Percentiles rank a stretch among this genome's conserved stretches.
Conservation (phyloP, 1,139 yeast species). For the Hyphopichia khmerensis region DNA sequence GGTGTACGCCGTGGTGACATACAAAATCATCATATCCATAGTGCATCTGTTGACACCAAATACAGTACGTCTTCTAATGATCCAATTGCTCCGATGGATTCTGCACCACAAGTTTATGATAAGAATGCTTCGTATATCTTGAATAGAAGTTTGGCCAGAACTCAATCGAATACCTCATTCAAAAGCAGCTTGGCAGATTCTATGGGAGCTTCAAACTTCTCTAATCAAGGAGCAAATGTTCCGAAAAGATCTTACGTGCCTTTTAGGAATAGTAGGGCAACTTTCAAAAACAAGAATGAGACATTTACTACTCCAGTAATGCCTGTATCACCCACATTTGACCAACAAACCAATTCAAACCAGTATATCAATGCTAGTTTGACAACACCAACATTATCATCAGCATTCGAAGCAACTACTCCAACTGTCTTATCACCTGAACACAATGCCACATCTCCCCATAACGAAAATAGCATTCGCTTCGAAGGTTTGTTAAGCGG, state of each 20-base stretch:
- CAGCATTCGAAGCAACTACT: constrained; percentile 6
- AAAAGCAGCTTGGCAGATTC: constrained; percentile 71
- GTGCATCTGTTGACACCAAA: constrained; percentile 52
- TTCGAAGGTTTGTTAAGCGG: constrained; percentile 31
- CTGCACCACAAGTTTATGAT: constrained; percentile 78
- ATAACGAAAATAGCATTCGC: constrained; percentile 1
- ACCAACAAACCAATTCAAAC: constrained; percentile 9
- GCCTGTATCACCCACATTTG: constrained; percentile 23
- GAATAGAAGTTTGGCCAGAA: constrained; percentile 71
- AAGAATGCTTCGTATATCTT: constrained; percentile 75
- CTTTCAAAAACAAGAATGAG: constrained; percentile 16
- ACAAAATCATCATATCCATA: constrained; percentile 35
- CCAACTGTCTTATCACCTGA: constrained; percentile 2
- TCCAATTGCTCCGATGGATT: constrained; percentile 53
- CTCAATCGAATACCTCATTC: constrained; percentile 75
- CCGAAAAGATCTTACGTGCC: constrained; percentile 44
- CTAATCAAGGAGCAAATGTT: constrained; percentile 15
- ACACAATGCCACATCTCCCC: background rate
- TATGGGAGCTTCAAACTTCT: constrained; percentile 31
- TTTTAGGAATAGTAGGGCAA: constrained; percentile 35
- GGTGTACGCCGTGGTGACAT: constrained; percentile 7
- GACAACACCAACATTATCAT: constrained; percentile 2
- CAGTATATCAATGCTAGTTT: constrained; percentile 5
- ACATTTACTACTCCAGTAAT: constrained; percentile 22
- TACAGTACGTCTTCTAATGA: constrained; percentile 29